Percentiles rank a stretch among this genome's conserved stretches.
phyloP scores from a whole-genome alignment of 306 rosid species.

The Cucumis cinereus region DNA sequence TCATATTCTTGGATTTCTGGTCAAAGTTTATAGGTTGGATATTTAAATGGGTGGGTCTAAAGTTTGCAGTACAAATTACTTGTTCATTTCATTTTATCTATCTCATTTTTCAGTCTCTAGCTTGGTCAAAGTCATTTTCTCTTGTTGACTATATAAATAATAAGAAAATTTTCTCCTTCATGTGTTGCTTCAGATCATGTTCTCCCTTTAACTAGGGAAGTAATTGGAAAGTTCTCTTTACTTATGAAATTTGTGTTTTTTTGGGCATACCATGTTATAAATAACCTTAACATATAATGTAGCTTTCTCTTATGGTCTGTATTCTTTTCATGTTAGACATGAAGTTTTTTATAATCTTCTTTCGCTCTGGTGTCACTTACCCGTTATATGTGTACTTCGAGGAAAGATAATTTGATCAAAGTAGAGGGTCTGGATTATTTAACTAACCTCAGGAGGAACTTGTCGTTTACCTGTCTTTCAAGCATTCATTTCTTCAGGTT shows the following conservation, averaged over 20 bases:
- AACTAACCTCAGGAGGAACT: not conserved
- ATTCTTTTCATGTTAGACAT: not conserved
- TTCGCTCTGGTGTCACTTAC: not conserved
- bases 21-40: not conserved
- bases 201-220: too few relatives aligned
- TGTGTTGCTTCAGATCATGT: not conserved
- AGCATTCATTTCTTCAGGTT: not conserved
- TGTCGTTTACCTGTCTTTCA: not conserved
- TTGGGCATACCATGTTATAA: too few relatives aligned
- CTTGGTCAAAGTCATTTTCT: not conserved
- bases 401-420: not conserved
- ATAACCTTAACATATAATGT: too few relatives aligned
- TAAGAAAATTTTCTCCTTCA: not conserved
- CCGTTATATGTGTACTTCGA: not conserved
- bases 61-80: not conserved
- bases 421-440: not conserved
- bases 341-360: not conserved
- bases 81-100: not conserved
- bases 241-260: too few relatives aligned
- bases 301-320: not conserved
- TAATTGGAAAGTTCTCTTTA: too few relatives aligned
- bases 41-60: not conserved
- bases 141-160: not conserved
- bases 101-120: not conserved
- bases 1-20: not conserved